Percentiles rank a stretch among this genome's conserved stretches.
These are phyloP conservation scores for Metschnikowia colocasiae DNA, from an alignment of 805 yeast genomes.

Conservation along the genomic window DNA sequence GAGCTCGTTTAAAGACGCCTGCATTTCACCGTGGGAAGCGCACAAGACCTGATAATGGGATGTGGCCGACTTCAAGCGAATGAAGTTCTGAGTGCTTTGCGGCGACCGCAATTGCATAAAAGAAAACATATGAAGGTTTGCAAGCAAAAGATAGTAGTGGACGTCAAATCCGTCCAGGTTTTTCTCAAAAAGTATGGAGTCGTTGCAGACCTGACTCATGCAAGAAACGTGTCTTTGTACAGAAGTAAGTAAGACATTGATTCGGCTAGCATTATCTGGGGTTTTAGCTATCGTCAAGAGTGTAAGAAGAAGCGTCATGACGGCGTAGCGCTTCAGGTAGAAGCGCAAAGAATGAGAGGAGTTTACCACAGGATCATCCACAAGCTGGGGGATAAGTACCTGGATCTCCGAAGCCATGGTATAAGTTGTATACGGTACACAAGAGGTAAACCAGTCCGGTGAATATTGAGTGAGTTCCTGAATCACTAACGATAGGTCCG, in stretches of 20 bases:
- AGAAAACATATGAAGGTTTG: constrained; percentile 15
- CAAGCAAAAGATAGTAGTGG: constrained; percentile 12
- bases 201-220: constrained; percentile 7
- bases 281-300: constrained; percentile 5
- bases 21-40: not conserved
- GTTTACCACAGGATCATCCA: not conserved
- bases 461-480: not conserved
- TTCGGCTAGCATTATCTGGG: not conserved
- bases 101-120: constrained; percentile 5
- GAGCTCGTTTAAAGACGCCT: constrained; percentile 6
- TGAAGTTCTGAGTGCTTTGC: constrained; percentile 3
- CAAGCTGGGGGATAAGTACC: not conserved
- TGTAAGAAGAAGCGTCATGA: constrained; percentile 8
- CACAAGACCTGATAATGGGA: constrained; percentile 9
- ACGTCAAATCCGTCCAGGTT: not conserved
- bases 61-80: constrained; percentile 12
- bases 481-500: constrained; percentile 5
- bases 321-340: constrained; percentile 7
- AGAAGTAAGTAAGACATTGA: constrained; percentile 2
- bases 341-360: not conserved
- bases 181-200: constrained; percentile 1
- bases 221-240: constrained; percentile 8
- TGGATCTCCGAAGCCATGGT: constrained; percentile 3
- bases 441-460: constrained; percentile 1
- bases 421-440: constrained; percentile 11